phyloP scores from a whole-genome alignment of 768 basidiomycete genomes.

The Fomitopsis serialis region DNA sequence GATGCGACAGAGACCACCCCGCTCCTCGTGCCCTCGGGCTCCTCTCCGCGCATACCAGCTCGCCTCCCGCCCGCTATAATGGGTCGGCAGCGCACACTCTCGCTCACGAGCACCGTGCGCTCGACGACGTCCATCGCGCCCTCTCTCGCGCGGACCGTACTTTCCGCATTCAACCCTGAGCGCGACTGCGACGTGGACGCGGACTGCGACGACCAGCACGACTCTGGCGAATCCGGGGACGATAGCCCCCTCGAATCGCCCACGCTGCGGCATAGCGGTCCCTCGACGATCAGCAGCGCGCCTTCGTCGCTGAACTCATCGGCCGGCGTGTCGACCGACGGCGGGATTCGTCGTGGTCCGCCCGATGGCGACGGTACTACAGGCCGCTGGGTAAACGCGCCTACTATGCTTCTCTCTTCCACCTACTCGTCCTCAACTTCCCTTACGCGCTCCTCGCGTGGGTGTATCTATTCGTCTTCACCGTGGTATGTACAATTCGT shows the following conservation, averaged over 20 bases:
- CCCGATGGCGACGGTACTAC: constrained; percentile 56
- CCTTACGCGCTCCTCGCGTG: constrained; percentile 76
- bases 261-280: not conserved
- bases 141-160: constrained; percentile 62
- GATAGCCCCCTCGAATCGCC: constrained; percentile 15
- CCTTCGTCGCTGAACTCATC: constrained; percentile 11
- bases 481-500: constrained; percentile 49
- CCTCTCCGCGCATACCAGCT: constrained; percentile 13
- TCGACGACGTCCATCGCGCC: constrained; percentile 49
- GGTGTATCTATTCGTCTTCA: constrained; percentile 76
- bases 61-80: constrained; percentile 11
- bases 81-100: constrained; percentile 47
- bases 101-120: constrained; percentile 46
- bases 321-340: constrained; percentile 5
- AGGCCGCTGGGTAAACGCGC: constrained; percentile 47
- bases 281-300: constrained; percentile 10
- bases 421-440: constrained; percentile 71
- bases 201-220: constrained; percentile 26
- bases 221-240: constrained; percentile 15
- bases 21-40: constrained; percentile 26
- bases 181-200: constrained; percentile 36
- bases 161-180: constrained; percentile 62
- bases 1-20: constrained; percentile 46
- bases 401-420: constrained; percentile 66
- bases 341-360: constrained; percentile 8